These are phyloP conservation scores for Solanum chaucha DNA, from an alignment of 257 asterid genomes.

Conservation along the genomic window DNA sequence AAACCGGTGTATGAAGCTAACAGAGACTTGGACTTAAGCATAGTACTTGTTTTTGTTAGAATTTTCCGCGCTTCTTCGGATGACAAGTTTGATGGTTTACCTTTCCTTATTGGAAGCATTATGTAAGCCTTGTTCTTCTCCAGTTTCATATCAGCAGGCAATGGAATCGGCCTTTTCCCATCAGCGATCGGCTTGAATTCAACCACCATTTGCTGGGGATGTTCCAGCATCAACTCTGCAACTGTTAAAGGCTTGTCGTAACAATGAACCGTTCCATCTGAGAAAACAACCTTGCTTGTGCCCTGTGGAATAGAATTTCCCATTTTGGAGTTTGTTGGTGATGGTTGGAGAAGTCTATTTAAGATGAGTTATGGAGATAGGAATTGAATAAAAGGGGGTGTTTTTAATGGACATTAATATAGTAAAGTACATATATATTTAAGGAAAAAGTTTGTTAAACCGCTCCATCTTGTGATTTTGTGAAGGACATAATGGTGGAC, in stretches of 20 bases:
- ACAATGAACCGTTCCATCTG: constrained; percentile 45
- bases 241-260: constrained; percentile 52
- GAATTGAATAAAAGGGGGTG: not conserved
- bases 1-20: constrained; percentile 30
- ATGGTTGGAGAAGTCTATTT: not conserved
- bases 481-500: constrained; percentile 44
- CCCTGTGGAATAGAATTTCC: constrained; percentile 47
- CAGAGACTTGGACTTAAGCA: constrained; percentile 34
- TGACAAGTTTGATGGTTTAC: constrained; percentile 37
- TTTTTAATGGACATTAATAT: not conserved
- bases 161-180: constrained; percentile 32
- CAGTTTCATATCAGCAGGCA: constrained; percentile 66
- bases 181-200: constrained; percentile 28
- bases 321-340: constrained; percentile 21
- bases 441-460: constrained; percentile 60
- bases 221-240: constrained; percentile 79
- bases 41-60: constrained; percentile 16
- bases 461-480: constrained; percentile 47
- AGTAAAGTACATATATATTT: not conserved
- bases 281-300: constrained; percentile 47
- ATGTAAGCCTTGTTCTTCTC: constrained; percentile 48
- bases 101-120: constrained; percentile 55
- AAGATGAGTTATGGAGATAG: not conserved
- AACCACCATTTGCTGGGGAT: constrained; percentile 65
- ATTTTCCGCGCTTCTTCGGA: constrained; percentile 41